Evolutionary conservation across 805 yeast genomes (phyloP).

Genomic region (Sugiyamaella smithiae): DNA sequence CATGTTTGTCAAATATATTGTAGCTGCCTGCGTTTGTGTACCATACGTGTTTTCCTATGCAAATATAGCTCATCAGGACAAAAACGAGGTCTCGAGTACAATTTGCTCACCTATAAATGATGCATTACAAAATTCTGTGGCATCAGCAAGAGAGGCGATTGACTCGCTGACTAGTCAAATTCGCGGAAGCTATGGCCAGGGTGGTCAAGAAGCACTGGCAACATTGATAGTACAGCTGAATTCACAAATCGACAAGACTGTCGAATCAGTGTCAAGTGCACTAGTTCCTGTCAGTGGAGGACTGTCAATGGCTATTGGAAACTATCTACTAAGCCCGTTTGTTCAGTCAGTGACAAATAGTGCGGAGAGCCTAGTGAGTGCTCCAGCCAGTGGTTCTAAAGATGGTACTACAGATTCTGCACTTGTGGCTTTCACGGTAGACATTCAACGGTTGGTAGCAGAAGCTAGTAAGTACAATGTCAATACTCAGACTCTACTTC

Average conservation of each 20-base stretch:
- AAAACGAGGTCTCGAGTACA: too few species aligned
- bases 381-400: conserved; percentile 20
- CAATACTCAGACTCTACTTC: conserved; percentile 12
- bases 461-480: conserved; percentile 13
- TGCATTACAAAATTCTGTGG: conserved; percentile 5
- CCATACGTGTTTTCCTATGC: too few species aligned
- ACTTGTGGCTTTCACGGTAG: background rate
- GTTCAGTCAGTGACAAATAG: conserved; percentile 20
- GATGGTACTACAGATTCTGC: conserved; percentile 18
- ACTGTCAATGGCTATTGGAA: conserved; percentile 13
- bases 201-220: conserved; percentile 13
- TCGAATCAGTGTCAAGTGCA: conserved; percentile 19
- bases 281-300: conserved; percentile 23
- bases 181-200: background rate
- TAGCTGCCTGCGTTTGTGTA: too few species aligned
- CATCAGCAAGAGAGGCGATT: conserved; percentile 5
- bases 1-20: too few species aligned
- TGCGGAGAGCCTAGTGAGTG: conserved; percentile 28
- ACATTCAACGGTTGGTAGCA: conserved; percentile 1
- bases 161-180: conserved; percentile 2
- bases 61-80: too few species aligned
- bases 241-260: conserved; percentile 28
- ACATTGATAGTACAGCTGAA: conserved; percentile 31
- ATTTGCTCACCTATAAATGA: conserved; percentile 6
- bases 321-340: conserved; percentile 15